phyloP scores from a whole-genome alignment of 2,329 filamentous ascomycete species.

The Hypomyces perniciosus region DNA sequence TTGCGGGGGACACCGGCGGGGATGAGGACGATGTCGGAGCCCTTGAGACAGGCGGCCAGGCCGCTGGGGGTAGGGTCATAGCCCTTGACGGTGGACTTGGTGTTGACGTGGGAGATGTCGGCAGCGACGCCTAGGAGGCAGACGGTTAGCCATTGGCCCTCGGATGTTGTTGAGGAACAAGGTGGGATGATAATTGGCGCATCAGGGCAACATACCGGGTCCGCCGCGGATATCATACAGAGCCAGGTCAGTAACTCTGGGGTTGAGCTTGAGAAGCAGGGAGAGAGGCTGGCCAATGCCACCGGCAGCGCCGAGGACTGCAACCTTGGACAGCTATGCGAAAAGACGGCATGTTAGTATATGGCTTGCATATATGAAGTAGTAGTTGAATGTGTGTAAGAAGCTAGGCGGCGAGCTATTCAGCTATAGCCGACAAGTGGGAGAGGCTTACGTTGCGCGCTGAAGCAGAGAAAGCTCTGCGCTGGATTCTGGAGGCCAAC shows the following conservation, averaged over 20 bases:
- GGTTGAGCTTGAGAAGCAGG: conserved; percentile 97
- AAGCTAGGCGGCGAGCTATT: not conserved
- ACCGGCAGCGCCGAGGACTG: conserved; percentile 92
- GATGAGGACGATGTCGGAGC: conserved; percentile 90
- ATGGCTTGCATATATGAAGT: not conserved
- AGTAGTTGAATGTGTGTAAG: not conserved
- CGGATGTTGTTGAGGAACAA: not conserved
- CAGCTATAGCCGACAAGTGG: not conserved
- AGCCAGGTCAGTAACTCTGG: conserved; percentile 84
- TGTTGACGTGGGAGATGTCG: conserved; percentile 98
- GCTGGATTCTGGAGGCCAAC: conserved; percentile 69
- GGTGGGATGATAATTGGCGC: conserved; percentile 13
- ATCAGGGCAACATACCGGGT: conserved; percentile 62
- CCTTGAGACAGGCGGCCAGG: conserved; percentile 74
- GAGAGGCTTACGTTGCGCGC: conserved; percentile 61
- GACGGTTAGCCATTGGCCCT: conserved; percentile 16
- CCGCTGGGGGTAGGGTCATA: conserved; percentile 73
- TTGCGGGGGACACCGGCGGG: conserved; percentile 98
- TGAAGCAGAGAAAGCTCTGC: conserved; percentile 75
- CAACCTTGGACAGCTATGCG: conserved; percentile 85
- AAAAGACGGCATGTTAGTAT: conserved; percentile 15
- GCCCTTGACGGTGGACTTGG: conserved; percentile 89
- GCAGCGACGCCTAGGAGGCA: conserved; percentile 76
- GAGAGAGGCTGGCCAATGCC: conserved; percentile 98
- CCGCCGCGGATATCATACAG: conserved; percentile 96